Evolutionary conservation across 345 rosid genomes (phyloP).

Genomic region (Angophora floribunda): DNA sequence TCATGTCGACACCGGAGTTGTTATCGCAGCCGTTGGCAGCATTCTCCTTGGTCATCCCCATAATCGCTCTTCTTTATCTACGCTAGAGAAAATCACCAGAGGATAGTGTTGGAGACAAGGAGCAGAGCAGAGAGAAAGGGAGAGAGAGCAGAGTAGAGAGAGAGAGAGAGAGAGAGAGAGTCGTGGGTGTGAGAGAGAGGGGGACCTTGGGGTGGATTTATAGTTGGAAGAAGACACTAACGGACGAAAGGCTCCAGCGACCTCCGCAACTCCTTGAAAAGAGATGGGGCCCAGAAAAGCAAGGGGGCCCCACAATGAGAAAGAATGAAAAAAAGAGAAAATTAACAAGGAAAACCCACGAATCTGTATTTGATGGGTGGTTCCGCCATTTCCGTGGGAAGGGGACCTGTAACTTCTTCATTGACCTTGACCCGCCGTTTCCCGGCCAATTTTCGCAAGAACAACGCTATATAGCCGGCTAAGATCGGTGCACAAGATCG

Average conservation of each 20-base stretch:
- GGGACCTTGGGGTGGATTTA: background rate
- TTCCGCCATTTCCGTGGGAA: background rate
- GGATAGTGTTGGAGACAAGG: too few relatives aligned
- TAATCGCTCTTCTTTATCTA: background rate
- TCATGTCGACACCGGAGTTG: background rate
- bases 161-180: background rate
- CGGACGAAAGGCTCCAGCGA: background rate
- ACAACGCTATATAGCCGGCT: too few relatives aligned
- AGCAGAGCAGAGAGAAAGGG: background rate
- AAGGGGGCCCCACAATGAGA: background rate
- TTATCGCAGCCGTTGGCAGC: background rate
- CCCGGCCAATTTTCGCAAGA: too few relatives aligned
- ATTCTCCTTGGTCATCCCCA: conserved; percentile 23
- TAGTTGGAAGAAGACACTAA: background rate
- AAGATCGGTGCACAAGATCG: too few relatives aligned
- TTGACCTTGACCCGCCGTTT: background rate
- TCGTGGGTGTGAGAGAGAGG: background rate
- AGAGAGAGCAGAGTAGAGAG: background rate
- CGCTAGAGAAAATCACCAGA: too few relatives aligned
- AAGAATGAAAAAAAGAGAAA: too few relatives aligned
- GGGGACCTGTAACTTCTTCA: background rate
- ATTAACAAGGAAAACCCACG: background rate
- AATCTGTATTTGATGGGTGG: background rate
- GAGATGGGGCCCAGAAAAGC: background rate
- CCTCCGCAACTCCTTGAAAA: background rate